These are phyloP conservation scores for Rubia yunnanensis DNA, from an alignment of 257 asterid species.

Conservation along the genomic window DNA sequence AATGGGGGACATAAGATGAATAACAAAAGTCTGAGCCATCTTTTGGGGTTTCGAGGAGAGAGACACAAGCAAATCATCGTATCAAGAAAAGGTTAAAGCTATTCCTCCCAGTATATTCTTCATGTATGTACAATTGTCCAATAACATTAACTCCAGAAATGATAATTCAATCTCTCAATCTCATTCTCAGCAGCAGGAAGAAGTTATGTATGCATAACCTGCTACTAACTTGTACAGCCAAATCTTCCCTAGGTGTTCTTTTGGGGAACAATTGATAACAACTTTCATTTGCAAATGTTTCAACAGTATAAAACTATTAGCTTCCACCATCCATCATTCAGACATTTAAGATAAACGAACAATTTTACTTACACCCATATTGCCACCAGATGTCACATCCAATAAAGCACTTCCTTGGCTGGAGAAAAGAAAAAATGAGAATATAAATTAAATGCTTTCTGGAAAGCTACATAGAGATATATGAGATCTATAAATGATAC, in stretches of 20 bases:
- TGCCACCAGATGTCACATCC: constrained; percentile 76
- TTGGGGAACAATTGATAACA: not conserved
- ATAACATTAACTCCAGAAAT: not conserved
- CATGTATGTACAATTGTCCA: not conserved
- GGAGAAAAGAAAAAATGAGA: constrained; percentile 20
- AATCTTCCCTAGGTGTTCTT: not conserved
- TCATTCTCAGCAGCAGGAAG: not conserved
- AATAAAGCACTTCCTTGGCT: constrained; percentile 90
- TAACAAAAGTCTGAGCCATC: not conserved
- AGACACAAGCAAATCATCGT: not conserved
- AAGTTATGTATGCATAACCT: not conserved
- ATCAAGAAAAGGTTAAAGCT: not conserved
- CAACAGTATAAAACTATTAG: not conserved
- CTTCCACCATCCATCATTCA: not conserved
- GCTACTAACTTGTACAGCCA: not conserved
- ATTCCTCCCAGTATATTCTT: not conserved
- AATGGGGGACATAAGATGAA: not conserved
- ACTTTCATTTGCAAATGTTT: not conserved
- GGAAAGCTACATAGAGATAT: not conserved
- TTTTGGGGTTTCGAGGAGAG: not conserved
- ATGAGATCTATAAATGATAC: not conserved
- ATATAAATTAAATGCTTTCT: not conserved
- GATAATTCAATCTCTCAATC: not conserved
- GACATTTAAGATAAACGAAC: not conserved
- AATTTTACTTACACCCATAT: constrained; percentile 66